Evolutionary conservation across 164 flowering plant genomes (phyloP).

Genomic region (Vitis riparia): DNA sequence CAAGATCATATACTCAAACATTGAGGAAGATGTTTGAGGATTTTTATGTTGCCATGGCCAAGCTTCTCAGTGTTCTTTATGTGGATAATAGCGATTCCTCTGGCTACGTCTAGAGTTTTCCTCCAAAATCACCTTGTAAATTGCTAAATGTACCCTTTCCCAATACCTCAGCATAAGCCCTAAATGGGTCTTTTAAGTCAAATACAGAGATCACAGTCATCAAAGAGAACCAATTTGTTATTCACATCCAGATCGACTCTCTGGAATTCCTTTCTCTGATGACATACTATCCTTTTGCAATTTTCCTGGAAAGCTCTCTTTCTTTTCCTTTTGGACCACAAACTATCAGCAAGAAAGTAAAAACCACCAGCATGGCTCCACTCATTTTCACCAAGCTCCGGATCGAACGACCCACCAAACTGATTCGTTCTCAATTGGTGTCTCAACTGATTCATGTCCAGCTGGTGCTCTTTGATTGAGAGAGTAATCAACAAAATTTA

Average conservation of each 20-base stretch:
- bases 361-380: constrained; percentile 20
- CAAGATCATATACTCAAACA: constrained; percentile 53
- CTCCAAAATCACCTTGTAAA: constrained; percentile 63
- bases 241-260: constrained; percentile 44
- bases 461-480: too few relatives aligned
- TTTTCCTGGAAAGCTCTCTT: constrained; percentile 34
- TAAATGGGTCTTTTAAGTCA: constrained; percentile 71
- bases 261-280: constrained; percentile 51
- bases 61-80: constrained; percentile 48
- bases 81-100: constrained; percentile 77
- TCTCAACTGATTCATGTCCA: too few relatives aligned
- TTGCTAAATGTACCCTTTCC: constrained; percentile 76
- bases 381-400: too few relatives aligned
- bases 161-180: constrained; percentile 79
- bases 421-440: too few relatives aligned
- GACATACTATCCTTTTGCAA: constrained; percentile 53
- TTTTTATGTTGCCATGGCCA: constrained; percentile 71
- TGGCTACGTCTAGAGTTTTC: constrained; percentile 78
- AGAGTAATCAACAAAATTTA: too few relatives aligned
- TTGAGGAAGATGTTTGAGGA: constrained; percentile 90
- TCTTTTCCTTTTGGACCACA: constrained; percentile 40
- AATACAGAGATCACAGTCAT: constrained; percentile 60
- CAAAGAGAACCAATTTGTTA: constrained; percentile 59
- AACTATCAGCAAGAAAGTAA: constrained; percentile 36
- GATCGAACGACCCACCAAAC: too few relatives aligned